Base-by-base conservation (phyloP, 257 asterid genomes). In the Fraxinus excelsior region DNA sequence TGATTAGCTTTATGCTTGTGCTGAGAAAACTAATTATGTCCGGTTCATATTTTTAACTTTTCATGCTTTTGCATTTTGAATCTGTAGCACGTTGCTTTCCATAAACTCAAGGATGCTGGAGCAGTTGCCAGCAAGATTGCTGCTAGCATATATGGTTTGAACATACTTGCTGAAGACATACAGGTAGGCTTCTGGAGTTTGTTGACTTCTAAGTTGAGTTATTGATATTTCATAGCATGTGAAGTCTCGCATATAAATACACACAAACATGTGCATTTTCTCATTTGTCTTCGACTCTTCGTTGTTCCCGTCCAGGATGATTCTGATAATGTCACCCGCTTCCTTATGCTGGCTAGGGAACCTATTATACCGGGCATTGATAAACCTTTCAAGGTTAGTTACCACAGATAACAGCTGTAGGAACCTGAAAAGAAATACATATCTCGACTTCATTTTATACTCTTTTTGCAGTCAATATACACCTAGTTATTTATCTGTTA, bases 51-150 rank as follows among this genome's bases (percentile, higher is more conserved):
- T 35, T 26, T 71, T 69, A 32, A 56, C 81, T 67, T 76, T 53
- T 75, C 73, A 51, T 31, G 66, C 71, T 69, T 70, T 58, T 28
- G 35, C 70, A 70, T 75, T 73, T 80, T 67, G 53, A 21, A 74
- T 44, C 18, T 83, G 29, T 85, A 96, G 99, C 84, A 86, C 76
- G 83, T 96, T 79, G 95, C 96, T 86, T 86, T 86, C 79, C 88
- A 88, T 79, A 86, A 90, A 71, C 86, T 96, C 79, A 88, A 79
- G 81, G 99, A 96, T 85, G 91, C 95, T 56, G 98, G 97, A 76
- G 99, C 99, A 44, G 98, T 96, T 83, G 99, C 99, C 81, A 94
- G 99, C 91, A 82, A 81, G 75, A 84, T 85, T 76, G 97, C 99
- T 44, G 91, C 96, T 73, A 79, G 83, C 86, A 92, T 92, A 79